Evolutionary conservation across 805 yeast species (phyloP).

Genomic region (Kregervanrija delftensis): DNA sequence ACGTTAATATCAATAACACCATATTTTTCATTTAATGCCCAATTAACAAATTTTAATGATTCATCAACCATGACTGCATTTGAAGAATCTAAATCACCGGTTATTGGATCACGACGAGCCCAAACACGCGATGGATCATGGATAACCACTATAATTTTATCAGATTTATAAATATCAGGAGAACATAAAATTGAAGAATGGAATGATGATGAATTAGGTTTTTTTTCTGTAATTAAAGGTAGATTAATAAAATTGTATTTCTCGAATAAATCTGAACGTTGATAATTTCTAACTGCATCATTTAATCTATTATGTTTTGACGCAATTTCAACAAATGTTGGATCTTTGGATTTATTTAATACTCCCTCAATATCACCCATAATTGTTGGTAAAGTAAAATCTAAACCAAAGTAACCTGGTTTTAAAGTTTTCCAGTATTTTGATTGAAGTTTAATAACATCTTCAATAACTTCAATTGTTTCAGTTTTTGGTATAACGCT

Average conservation of each 20-base stretch:
- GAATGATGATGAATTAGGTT: slow-evolving; percentile 41
- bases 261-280: slow-evolving; percentile 48
- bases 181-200: slow-evolving; percentile 62
- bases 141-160: slow-evolving; percentile 61
- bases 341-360: slow-evolving; percentile 34
- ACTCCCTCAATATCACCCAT: slow-evolving; percentile 28
- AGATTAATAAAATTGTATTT: slow-evolving; percentile 55
- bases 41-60: slow-evolving; percentile 60
- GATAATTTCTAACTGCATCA: slow-evolving; percentile 71
- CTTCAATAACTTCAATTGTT: slow-evolving; percentile 73
- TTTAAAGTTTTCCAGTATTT: slow-evolving; percentile 81
- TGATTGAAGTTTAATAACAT: slow-evolving; percentile 74
- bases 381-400: slow-evolving; percentile 23
- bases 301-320: slow-evolving; percentile 47
- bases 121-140: slow-evolving; percentile 93
- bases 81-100: slow-evolving; percentile 70
- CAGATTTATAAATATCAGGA: slow-evolving; percentile 55
- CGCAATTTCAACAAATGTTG: slow-evolving; percentile 29
- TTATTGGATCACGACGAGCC: slow-evolving; percentile 76
- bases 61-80: slow-evolving; percentile 74
- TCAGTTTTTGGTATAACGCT: slow-evolving; percentile 63
- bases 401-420: slow-evolving; percentile 48
- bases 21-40: slow-evolving; percentile 51
- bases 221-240: slow-evolving; percentile 46
- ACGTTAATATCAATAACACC: slow-evolving; percentile 83